Evolutionary conservation across 2,329 filamentous ascomycete genomes (phyloP), one percentile per base, ranked within the genome.

Genomic region (Botrytis galanthina): DNA sequence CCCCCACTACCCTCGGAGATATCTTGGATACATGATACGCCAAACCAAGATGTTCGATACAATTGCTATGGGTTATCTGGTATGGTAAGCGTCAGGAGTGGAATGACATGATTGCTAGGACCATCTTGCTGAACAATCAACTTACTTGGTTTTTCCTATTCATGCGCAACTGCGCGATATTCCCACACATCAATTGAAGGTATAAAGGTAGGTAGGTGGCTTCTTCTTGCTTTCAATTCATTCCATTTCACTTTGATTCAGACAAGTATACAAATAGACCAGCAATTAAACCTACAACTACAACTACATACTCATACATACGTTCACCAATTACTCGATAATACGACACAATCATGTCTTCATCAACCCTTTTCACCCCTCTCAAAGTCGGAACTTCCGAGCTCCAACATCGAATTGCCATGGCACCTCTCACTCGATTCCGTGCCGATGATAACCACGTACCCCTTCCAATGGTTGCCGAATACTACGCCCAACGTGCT

Each of bases 351-450:
- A 37, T 68, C 51, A 72, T 72, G 71, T 68, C 71, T 60, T 61
- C 61, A 32, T 79, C 78, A 37, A 78, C 75, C 35, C 84, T 86
- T 29, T 87, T 86, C 78, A 78, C 81, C 51, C 84, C 85, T 3
- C 74, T 86, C 64, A 82, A 81, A 73, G 76, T 86, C 3, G 85
- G 85, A 75, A 81, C 81, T 26, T 70, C 80, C 26, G 74, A 80
- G 57, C 79, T 86, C 59, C 78, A 83, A 73, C 83, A 86, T 76
- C 82, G 85, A 5, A 77, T 91, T 54, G 85, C 84, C 59, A 85
- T 91, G 83, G 86, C 88, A 0, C 88, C 89, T 3, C 81, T 91
- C 72, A 89, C 88, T n/a, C 85, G 87, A 29, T 84, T 84, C 78
- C 86, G 87, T 70, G 83, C 83, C 69, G 82, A 84, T 71, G 81